Evolutionary conservation across 495 filamentous ascomycete species (phyloP), one percentile per base, ranked within the genome.

Genomic region (Oidiodendron maius): DNA sequence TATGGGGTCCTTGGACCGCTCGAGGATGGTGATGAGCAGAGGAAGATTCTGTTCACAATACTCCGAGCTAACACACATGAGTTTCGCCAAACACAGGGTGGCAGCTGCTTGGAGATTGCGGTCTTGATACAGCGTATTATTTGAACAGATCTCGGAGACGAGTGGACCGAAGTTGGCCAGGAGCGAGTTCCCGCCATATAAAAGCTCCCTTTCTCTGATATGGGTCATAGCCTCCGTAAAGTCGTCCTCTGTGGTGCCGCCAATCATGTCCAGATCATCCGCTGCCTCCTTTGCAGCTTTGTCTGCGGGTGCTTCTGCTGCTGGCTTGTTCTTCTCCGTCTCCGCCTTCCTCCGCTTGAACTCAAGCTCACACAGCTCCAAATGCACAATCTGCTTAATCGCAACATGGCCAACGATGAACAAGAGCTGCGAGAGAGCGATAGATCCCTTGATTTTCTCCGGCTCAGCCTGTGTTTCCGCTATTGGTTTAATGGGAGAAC

Each of bases 331-430:
- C 66, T 91, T 96, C 63, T 97, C 93, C 51, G 91, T 89, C 56
- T 95, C 93, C 12, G 86, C 87, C 68, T 97, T 99, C 46, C 90
- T 77, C 21, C 91, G 80, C 68, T 99, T 99, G 68, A 99, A 99
- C 64, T 99, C 93, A 30, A 91, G 77, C 61, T 99, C 93, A 65
- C 89, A 91, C 2, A 97, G 76, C 55, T 99, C 93, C n/a, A 99
- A 75, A 64, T 99, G 94, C n/a, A 99, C 93, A 50, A 97, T 99
- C 58, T 99, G 93, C 64, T 98, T 98, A 67, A 98, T 89, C 23
- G 91, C 91, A 49, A 96, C 87, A 60, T 98, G 91, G 4, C 91
- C 93, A 44, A 98, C 91, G 43, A 96, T 82, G 65, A 96, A 99
- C 4, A 99, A 75, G 2, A 99, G 76, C 53, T 96, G 94, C 0